These are phyloP conservation scores for Candida loeiensis DNA, from an alignment of 805 yeast species.

Conservation along the genomic window DNA sequence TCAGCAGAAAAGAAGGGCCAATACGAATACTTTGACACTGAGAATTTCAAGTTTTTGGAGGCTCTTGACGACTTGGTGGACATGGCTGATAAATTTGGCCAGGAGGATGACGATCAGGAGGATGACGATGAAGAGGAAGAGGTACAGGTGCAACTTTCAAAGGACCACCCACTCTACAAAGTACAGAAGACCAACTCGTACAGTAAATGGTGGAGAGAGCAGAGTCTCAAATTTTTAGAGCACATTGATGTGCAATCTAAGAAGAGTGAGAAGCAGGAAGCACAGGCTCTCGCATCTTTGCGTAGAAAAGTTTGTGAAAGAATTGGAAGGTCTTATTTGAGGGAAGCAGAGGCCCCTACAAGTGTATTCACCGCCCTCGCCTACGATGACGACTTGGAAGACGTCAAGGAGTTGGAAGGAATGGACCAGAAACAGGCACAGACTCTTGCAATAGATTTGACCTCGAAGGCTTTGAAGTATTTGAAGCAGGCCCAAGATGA, in stretches of 20 bases:
- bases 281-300: conserved; percentile 19
- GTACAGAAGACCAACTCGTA: conserved; percentile 41
- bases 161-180: conserved; percentile 55
- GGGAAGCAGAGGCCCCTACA: conserved; percentile 63
- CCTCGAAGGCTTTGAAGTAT: conserved; percentile 53
- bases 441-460: conserved; percentile 44
- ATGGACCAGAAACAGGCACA: conserved; percentile 43
- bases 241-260: conserved; percentile 23
- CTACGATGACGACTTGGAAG: conserved; percentile 52
- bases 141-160: conserved; percentile 33
- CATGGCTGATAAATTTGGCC: conserved; percentile 63
- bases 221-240: conserved; percentile 32
- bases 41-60: conserved; percentile 50
- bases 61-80: conserved; percentile 67
- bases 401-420: conserved; percentile 31
- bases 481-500: conserved; percentile 59
- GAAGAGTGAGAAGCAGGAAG: conserved; percentile 7
- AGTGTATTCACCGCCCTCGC: conserved; percentile 51
- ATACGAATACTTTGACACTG: conserved; percentile 34
- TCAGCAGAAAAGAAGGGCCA: conserved; percentile 20
- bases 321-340: conserved; percentile 60
- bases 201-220: conserved; percentile 56
- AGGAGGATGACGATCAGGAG: conserved; percentile 49
- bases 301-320: conserved; percentile 43
- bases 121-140: conserved; percentile 26